Evolutionary conservation across 1,284 basidiomycete species (phyloP).

Genomic region (Leccinum griseonigrum): DNA sequence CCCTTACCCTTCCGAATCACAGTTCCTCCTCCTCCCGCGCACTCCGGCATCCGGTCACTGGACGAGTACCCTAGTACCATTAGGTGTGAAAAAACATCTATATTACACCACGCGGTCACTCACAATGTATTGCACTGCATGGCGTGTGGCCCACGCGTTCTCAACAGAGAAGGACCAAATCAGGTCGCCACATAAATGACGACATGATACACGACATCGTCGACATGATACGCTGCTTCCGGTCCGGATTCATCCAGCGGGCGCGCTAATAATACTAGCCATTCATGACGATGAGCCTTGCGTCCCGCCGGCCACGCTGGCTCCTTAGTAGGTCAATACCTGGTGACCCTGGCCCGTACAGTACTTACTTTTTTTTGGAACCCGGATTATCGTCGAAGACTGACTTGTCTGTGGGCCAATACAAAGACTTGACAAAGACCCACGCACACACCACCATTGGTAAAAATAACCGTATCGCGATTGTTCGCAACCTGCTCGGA

Average conservation of each 20-base stretch:
- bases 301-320: background rate
- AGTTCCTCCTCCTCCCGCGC: background rate
- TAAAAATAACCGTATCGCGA: background rate
- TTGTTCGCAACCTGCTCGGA: too few species aligned
- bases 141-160: slow-evolving; percentile 18
- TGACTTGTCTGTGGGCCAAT: background rate
- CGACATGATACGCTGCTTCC: background rate
- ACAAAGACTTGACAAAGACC: background rate
- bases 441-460: background rate
- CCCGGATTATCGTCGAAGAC: background rate
- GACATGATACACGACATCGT: background rate
- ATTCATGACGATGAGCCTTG: background rate
- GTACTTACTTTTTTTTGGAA: background rate
- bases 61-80: background rate
- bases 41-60: background rate
- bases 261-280: background rate
- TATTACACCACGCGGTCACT: background rate
- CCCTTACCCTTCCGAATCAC: background rate
- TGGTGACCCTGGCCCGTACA: background rate
- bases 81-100: background rate
- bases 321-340: background rate
- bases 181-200: background rate
- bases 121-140: slow-evolving; percentile 6
- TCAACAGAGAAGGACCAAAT: background rate
- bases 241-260: background rate